phyloP scores from a whole-genome alignment of 1,139 yeast species.

The Hemisphaericaspora lyxosophila region DNA sequence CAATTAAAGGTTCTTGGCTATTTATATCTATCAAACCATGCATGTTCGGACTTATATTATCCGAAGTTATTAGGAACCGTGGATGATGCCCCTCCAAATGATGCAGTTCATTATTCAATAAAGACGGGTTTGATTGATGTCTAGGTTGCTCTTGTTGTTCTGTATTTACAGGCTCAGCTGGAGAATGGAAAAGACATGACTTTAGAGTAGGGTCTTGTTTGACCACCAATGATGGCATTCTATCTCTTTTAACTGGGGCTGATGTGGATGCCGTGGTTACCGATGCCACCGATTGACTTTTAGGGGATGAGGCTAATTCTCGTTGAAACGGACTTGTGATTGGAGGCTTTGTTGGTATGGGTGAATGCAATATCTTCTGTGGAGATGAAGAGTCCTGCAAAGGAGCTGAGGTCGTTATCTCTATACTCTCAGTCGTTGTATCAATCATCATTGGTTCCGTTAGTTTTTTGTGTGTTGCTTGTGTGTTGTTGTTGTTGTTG shows the following conservation, averaged over 20 bases:
- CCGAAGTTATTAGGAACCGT: conserved; percentile 19
- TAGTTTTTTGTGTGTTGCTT: background rate
- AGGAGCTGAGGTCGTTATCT: too few relatives aligned
- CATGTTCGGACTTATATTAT: conserved; percentile 23
- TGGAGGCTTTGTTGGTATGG: conserved; percentile 7
- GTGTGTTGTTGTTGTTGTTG: background rate
- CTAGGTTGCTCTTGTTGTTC: conserved; percentile 1
- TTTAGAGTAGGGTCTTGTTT: conserved; percentile 24
- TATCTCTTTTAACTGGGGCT: conserved; percentile 5
- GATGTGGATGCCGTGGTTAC: background rate
- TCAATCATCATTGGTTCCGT: too few relatives aligned
- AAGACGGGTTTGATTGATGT: conserved; percentile 1
- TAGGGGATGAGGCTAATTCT: background rate
- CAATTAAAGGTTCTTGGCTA: conserved; percentile 8
- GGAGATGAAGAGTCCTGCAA: background rate
- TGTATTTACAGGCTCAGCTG: conserved; percentile 4
- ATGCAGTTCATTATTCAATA: conserved; percentile 1
- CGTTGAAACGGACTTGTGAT: background rate
- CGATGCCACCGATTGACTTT: background rate
- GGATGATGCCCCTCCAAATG: conserved; percentile 18
- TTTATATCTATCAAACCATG: conserved; percentile 19
- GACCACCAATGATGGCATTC: conserved; percentile 16
- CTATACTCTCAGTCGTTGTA: too few relatives aligned
- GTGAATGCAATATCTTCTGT: conserved; percentile 5
- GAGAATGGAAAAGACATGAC: conserved; percentile 24